Conservation (phyloP, 106 monocot species). For the Hemerocallis citrina region DNA sequence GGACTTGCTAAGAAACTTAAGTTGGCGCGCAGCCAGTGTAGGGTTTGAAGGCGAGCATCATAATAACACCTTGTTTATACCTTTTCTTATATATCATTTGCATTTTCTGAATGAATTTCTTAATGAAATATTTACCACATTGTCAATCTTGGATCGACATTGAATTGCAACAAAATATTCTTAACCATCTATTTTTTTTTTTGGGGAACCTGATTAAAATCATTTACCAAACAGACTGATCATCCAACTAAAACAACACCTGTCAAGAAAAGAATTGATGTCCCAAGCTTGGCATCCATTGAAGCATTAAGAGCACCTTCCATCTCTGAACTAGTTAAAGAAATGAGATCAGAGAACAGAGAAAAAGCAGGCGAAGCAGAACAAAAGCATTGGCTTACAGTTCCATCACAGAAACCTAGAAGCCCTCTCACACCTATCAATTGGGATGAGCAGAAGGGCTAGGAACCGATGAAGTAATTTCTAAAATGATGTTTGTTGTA, state of each 20-base stretch:
- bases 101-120: no score
- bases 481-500: no score
- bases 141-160: no score
- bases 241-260: conserved; percentile 11
- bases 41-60: no score
- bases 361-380: not conserved
- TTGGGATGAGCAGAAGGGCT: no score
- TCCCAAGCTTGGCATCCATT: conserved; percentile 31
- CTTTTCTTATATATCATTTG: no score
- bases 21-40: no score
- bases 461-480: no score
- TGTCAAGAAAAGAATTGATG: conserved; percentile 7
- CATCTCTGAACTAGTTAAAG: conserved; percentile 4
- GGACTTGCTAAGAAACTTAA: no score
- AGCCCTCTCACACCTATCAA: conserved; percentile 34
- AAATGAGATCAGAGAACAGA: conserved; percentile 11
- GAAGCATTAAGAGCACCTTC: conserved; percentile 24
- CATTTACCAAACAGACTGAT: conserved; percentile 27
- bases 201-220: not conserved
- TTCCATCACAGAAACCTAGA: conserved; percentile 18
- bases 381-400: conserved; percentile 1
- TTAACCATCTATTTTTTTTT: not conserved
- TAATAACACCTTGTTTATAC: no score
- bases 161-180: no score
- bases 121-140: no score